These are phyloP conservation scores for Yamadazyma olivae DNA, from an alignment of 805 yeast species.

Conservation along the genomic window DNA sequence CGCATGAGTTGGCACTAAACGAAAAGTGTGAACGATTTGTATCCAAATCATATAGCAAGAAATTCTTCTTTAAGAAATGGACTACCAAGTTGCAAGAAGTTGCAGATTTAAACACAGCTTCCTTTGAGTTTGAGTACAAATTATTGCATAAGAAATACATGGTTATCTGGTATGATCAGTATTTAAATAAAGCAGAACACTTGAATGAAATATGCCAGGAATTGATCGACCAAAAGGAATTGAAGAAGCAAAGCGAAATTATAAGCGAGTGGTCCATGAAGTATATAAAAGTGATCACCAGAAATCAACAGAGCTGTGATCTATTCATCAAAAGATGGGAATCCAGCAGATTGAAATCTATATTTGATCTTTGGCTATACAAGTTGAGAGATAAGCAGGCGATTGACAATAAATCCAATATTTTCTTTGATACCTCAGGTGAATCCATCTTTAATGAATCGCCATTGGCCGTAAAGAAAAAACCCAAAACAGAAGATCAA, in stretches of 20 bases:
- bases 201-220: slow-evolving; percentile 31
- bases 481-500: slow-evolving; percentile 9
- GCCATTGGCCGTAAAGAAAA: slow-evolving; percentile 27
- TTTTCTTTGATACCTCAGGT: slow-evolving; percentile 12
- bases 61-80: slow-evolving; percentile 14
- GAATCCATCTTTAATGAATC: slow-evolving; percentile 26
- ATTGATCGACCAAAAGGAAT: slow-evolving; percentile 24
- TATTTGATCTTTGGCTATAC: slow-evolving; percentile 38
- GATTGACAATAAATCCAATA: slow-evolving; percentile 6
- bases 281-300: slow-evolving; percentile 25
- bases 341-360: slow-evolving; percentile 19
- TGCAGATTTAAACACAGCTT: slow-evolving; percentile 5
- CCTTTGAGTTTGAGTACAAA: slow-evolving; percentile 16
- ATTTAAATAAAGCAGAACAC: slow-evolving; percentile 18
- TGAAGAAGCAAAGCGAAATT: slow-evolving; percentile 20
- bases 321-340: slow-evolving; percentile 33
- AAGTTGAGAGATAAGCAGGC: slow-evolving; percentile 16
- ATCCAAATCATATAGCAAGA: slow-evolving; percentile 4
- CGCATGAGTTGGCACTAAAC: background rate
- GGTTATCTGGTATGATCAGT: slow-evolving; percentile 34
- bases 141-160: slow-evolving; percentile 24
- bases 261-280: slow-evolving; percentile 37
- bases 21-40: background rate
- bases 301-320: slow-evolving; percentile 34
- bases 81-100: background rate